Evolutionary conservation across 805 yeast genomes (phyloP).

Genomic region (Maudiozyma pseudohumilis): DNA sequence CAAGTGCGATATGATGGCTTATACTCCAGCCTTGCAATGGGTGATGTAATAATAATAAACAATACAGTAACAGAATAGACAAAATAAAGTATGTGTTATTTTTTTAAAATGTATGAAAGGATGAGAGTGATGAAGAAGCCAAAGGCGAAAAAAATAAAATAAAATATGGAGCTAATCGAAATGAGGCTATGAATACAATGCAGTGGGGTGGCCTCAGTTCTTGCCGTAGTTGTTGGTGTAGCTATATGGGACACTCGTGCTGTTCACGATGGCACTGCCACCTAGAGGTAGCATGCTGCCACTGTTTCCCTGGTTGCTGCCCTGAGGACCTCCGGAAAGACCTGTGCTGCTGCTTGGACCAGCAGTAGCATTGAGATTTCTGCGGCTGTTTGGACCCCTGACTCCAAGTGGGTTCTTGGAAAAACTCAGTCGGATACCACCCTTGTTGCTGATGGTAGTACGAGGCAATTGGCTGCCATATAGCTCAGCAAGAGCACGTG

Average conservation of each 20-base stretch:
- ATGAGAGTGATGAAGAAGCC: no score
- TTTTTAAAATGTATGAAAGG: no score
- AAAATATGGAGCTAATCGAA: no score
- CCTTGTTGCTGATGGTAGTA: conserved; percentile 51
- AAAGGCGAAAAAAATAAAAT: no score
- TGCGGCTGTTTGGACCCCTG: conserved; percentile 53
- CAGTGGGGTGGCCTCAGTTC: neutral
- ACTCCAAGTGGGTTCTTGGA: conserved; percentile 97
- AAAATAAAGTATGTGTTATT: no score
- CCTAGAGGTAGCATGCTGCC: neutral
- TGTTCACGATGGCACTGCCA: neutral
- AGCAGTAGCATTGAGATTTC: conserved; percentile 26
- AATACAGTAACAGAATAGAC: no score
- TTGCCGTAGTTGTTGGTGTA: conserved; percentile 1
- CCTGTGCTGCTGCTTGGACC: conserved; percentile 6
- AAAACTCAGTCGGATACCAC: conserved; percentile 89
- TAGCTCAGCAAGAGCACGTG: conserved; percentile 85
- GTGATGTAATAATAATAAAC: no score
- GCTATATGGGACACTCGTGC: neutral
- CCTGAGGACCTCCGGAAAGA: neutral
- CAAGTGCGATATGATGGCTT: no score
- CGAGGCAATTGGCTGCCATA: conserved; percentile 89
- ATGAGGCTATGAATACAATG: no score
- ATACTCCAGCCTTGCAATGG: no score
- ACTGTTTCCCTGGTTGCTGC: neutral